Conservation (phyloP, 345 rosid species). For the Syzygium oleosum region DNA sequence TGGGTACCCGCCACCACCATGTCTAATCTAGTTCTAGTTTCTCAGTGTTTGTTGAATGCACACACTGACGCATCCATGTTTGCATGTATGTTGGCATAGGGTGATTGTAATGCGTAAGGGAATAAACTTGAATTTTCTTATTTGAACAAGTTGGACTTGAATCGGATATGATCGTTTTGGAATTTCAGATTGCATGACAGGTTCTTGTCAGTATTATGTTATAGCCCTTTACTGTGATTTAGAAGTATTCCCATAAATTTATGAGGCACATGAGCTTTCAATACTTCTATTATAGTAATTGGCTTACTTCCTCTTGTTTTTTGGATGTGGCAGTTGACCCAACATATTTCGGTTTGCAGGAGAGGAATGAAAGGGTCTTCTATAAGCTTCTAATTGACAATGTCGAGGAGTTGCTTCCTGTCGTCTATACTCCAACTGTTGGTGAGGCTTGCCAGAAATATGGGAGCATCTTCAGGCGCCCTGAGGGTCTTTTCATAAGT, state of each 20-base stretch:
- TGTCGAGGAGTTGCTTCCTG: slow-evolving; percentile 76
- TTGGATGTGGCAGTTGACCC: background rate
- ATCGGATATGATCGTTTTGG: background rate
- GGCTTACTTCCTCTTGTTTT: background rate
- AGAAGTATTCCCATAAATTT: background rate
- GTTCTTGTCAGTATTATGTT: background rate
- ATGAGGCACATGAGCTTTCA: background rate
- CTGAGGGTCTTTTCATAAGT: slow-evolving; percentile 92
- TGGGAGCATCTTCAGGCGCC: slow-evolving; percentile 91
- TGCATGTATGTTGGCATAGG: background rate
- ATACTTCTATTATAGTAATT: background rate
- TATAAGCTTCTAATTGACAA: slow-evolving; percentile 82
- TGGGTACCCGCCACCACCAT: slow-evolving; percentile 25
- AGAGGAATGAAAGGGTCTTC: slow-evolving; percentile 80
- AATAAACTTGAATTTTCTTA: background rate
- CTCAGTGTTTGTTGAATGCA: background rate
- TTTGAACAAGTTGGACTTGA: background rate
- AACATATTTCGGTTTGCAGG: slow-evolving; percentile 27
- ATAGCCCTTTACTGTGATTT: background rate
- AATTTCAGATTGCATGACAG: background rate
- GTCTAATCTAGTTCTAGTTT: background rate
- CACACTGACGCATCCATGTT: background rate
- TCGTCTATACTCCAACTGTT: slow-evolving; percentile 87
- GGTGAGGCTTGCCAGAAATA: slow-evolving; percentile 98
- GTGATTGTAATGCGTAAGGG: background rate